Evolutionary conservation across 768 basidiomycete species (phyloP), one percentile per base, ranked within the genome.

Genomic region (Trametopsis cervina): DNA sequence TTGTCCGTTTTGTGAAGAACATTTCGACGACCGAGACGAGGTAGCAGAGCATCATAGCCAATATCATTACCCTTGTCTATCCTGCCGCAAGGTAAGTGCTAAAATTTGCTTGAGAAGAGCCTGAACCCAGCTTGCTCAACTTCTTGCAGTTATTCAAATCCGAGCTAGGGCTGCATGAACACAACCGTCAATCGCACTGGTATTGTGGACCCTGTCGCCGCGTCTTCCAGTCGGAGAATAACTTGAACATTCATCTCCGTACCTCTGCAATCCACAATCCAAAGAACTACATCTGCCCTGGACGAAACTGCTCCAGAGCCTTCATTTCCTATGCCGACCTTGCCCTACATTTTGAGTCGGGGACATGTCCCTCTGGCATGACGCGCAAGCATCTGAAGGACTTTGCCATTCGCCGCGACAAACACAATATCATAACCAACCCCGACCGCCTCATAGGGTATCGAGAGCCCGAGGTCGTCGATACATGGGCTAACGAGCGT

Each of bases 271-370:
- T 15, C 81, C 83, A 57, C 59, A 59, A 7, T 61, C 70, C 4
- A 66, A 63, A 49, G 58, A 61, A 49, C 54, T 53, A 67, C 40
- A 64, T 17, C 52, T 61, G 71, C 57, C 60, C 64, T 0, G 65
- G 69, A 45, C 50, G n/a, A 4, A 66, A 69, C 26, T 86, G 84
- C 54, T 60, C 50, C 2, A 52, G 51, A 22, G 54, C 48, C 2
- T 85, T 84, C 59, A 59, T 78, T 44, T 77, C 73, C 17, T 63
- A 58, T 41, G 74, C 80, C 5, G 76, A 80, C 6, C 65, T 86
- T 43, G 57, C 76, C 20, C 71, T 75, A 24, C 84, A 86, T 58
- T 71, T 83, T 59, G 84, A 85, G 55, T 64, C 69, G 15, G 82
- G 82, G 0, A 53, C 57, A 3, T 84, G 84, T 56, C 42, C 50